phyloP scores from a whole-genome alignment of 2,329 filamentous ascomycete species.

The Colletotrichum chlorophyti region DNA sequence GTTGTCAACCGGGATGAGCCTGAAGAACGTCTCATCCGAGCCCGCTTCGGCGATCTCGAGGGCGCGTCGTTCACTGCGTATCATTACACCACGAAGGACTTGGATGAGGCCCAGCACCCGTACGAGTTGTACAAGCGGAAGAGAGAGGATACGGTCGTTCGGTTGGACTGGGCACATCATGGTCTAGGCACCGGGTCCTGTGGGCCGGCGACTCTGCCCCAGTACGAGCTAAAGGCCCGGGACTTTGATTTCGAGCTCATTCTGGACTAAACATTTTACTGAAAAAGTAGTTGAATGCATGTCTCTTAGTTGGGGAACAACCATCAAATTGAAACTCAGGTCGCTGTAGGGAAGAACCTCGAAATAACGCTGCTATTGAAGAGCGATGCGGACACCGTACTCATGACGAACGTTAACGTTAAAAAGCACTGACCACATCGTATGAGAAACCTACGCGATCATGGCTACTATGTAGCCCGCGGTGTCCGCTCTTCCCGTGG shows the following conservation, averaged over 20 bases:
- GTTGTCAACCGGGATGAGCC: neutral
- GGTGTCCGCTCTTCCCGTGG: no score
- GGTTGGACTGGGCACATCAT: constrained; percentile 68
- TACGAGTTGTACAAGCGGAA: constrained; percentile 60
- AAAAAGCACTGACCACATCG: no score
- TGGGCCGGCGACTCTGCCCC: constrained; percentile 60
- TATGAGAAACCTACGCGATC: no score
- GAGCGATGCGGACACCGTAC: no score
- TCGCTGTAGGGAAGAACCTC: no score
- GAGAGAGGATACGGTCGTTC: constrained; percentile 59
- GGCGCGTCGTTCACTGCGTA: constrained; percentile 63
- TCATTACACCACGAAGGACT: constrained; percentile 61
- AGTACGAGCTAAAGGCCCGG: constrained; percentile 51
- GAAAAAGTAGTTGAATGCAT: neutral
- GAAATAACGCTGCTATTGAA: no score
- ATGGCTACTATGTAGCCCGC: no score
- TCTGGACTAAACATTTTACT: constrained; percentile 52
- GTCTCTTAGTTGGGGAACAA: neutral
- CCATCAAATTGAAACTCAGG: neutral
- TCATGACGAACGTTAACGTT: no score
- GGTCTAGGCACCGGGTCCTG: constrained; percentile 69
- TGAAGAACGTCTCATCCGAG: constrained; percentile 44
- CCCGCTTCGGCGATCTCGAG: constrained; percentile 51
- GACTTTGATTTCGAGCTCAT: constrained; percentile 53
- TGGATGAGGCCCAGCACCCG: constrained; percentile 63